Evolutionary conservation across 2,329 filamentous ascomycete genomes (phyloP).

Genomic region (Penicillium sp.): DNA sequence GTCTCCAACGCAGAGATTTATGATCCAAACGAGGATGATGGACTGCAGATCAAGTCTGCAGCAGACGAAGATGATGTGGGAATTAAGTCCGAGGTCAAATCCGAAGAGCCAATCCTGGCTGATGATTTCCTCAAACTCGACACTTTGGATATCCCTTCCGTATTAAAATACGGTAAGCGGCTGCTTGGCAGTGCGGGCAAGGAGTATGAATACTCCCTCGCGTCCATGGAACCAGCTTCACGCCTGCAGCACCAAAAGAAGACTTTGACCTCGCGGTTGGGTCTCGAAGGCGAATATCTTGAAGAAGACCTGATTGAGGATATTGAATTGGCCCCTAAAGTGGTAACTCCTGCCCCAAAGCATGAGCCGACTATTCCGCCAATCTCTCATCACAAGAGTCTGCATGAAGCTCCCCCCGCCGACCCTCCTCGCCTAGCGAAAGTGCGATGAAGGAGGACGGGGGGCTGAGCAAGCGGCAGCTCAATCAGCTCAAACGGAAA

Average conservation of each 20-base stretch:
- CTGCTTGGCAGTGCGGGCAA: conserved; percentile 78
- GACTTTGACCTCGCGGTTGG: conserved; percentile 76
- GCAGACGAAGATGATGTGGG: conserved; percentile 53
- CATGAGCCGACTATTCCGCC: conserved; percentile 54
- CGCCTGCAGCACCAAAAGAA: conserved; percentile 87
- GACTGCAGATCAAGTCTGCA: conserved; percentile 46
- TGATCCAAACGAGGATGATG: conserved; percentile 80
- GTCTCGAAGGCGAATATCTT: conserved; percentile 77
- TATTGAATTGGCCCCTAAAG: conserved; percentile 55
- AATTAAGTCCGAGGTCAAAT: conserved; percentile 41
- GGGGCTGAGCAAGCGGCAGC: conserved; percentile 83
- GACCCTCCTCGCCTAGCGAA: conserved; percentile 51
- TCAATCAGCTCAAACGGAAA: conserved; percentile 93
- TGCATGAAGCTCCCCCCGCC: conserved; percentile 43
- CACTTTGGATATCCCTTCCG: conserved; percentile 71
- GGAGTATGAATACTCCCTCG: conserved; percentile 80
- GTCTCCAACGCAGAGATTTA: conserved; percentile 83
- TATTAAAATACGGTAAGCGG: conserved; percentile 80
- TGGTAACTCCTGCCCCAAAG: conserved; percentile 44
- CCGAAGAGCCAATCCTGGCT: conserved; percentile 47
- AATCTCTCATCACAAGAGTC: conserved; percentile 44
- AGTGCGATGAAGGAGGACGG: conserved; percentile 61
- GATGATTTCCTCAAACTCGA: conserved; percentile 67
- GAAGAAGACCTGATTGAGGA: conserved; percentile 78
- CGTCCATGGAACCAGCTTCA: conserved; percentile 75